Conservation (phyloP, 2,329 filamentous ascomycete genomes). For the Xylariaceae sp. region DNA sequence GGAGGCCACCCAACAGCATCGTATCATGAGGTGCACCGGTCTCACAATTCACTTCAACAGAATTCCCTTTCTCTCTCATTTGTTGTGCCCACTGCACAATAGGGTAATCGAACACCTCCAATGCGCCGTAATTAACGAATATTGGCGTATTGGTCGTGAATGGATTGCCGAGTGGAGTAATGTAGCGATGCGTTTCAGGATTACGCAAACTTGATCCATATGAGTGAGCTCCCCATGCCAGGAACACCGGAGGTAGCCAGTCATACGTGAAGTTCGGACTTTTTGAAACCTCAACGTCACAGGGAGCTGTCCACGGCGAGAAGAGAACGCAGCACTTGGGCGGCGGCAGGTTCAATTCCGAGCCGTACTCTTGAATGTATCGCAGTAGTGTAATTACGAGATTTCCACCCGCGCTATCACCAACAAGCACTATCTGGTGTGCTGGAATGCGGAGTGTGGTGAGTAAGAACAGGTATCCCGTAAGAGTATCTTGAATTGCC, state of each 20-base stretch:
- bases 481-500: constrained; percentile 6
- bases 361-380: constrained; percentile 41
- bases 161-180: constrained; percentile 15
- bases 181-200: constrained; percentile 32
- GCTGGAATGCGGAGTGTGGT: constrained; percentile 31
- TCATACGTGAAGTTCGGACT: constrained; percentile 29
- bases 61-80: constrained; percentile 2
- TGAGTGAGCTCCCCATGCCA: constrained; percentile 38
- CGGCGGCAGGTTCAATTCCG: constrained; percentile 5
- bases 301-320: constrained; percentile 14
- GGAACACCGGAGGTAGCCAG: constrained; percentile 37
- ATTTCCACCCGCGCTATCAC: constrained; percentile 49
- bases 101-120: constrained; percentile 7
- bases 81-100: background rate
- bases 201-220: constrained; percentile 27
- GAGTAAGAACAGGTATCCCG: constrained; percentile 41
- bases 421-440: constrained; percentile 39
- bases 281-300: background rate
- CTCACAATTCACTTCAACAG: constrained; percentile 37
- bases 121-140: constrained; percentile 14
- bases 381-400: constrained; percentile 40
- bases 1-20: constrained; percentile 34
- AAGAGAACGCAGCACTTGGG: constrained; percentile 36
- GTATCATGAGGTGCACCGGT: constrained; percentile 43
- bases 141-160: constrained; percentile 16